phyloP scores from a whole-genome alignment of 1,284 basidiomycete genomes.

The Melampsora larici-populina region DNA sequence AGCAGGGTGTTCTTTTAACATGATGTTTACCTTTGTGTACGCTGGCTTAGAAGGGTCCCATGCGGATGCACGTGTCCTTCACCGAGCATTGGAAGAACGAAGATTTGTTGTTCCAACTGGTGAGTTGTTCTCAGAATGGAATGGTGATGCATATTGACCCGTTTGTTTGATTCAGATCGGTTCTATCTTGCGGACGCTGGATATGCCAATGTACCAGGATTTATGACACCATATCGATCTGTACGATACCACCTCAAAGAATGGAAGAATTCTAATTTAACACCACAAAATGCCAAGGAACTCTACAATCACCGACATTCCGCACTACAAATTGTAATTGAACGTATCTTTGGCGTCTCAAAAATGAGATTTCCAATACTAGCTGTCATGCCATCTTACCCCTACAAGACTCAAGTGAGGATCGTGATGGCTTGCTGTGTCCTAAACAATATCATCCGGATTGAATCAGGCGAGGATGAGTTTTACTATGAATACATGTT shows the following conservation, averaged over 20 bases:
- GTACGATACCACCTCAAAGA: background rate
- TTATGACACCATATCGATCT: background rate
- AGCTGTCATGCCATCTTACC: too few relatives aligned
- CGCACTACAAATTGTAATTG: background rate
- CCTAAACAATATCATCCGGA: too few relatives aligned
- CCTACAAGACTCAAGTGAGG: too few relatives aligned
- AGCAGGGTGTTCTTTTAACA: too few relatives aligned
- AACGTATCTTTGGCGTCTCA: background rate
- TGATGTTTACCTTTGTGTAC: too few relatives aligned
- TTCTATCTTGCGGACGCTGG: background rate
- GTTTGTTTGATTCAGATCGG: background rate
- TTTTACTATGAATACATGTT: background rate
- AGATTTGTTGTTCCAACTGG: slow-evolving; percentile 1
- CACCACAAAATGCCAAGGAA: background rate
- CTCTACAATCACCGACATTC: background rate
- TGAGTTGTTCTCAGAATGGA: background rate
- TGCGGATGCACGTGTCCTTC: too few relatives aligned
- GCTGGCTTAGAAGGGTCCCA: too few relatives aligned
- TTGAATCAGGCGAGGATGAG: too few relatives aligned
- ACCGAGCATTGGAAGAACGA: slow-evolving; percentile 45
- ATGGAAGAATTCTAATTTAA: background rate
- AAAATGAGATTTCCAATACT: too few relatives aligned
- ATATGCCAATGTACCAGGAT: background rate
- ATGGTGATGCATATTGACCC: background rate
- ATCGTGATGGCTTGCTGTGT: too few relatives aligned